These are phyloP conservation scores for Yamadazyma dushanensis DNA, from an alignment of 1,139 yeast genomes.

Conservation along the genomic window DNA sequence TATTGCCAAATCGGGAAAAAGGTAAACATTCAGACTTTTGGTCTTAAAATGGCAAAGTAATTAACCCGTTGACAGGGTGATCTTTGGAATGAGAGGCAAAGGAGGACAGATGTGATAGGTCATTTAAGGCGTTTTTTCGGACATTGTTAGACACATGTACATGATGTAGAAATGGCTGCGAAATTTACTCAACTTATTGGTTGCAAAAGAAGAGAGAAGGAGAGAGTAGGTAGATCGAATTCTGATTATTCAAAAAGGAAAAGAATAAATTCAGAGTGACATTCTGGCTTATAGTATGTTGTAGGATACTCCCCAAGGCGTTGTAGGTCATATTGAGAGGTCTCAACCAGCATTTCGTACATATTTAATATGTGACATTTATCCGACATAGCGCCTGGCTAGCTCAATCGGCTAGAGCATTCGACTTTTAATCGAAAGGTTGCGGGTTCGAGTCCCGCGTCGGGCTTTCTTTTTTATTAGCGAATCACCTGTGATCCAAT, in stretches of 20 bases:
- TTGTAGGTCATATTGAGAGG: not conserved
- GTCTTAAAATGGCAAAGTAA: constrained; percentile 5
- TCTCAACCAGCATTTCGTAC: not conserved
- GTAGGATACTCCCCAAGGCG: too few relatives aligned
- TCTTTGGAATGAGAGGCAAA: not conserved
- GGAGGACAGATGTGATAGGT: not conserved
- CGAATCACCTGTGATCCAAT: constrained; percentile 1
- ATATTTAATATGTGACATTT: not conserved
- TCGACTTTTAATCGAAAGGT: constrained; percentile 16
- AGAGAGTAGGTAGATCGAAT: too few relatives aligned
- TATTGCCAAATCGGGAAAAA: constrained; percentile 8
- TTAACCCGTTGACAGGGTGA: not conserved
- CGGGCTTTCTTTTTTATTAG: constrained; percentile 11
- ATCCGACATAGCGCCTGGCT: constrained; percentile 11
- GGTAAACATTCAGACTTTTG: constrained; percentile 7
- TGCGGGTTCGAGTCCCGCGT: constrained; percentile 17
- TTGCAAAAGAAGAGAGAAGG: too few relatives aligned
- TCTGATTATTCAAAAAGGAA: too few relatives aligned
- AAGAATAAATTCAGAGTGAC: too few relatives aligned
- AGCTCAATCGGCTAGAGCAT: constrained; percentile 17
- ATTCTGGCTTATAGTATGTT: too few relatives aligned
- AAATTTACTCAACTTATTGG: too few relatives aligned
- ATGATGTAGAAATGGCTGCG: too few relatives aligned
- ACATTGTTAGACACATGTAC: too few relatives aligned
- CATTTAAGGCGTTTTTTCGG: too few relatives aligned